Evolutionary conservation across 2,329 filamentous ascomycete genomes (phyloP), one percentile per base, ranked within the genome.

Genomic region (Botrytis tulipae): DNA sequence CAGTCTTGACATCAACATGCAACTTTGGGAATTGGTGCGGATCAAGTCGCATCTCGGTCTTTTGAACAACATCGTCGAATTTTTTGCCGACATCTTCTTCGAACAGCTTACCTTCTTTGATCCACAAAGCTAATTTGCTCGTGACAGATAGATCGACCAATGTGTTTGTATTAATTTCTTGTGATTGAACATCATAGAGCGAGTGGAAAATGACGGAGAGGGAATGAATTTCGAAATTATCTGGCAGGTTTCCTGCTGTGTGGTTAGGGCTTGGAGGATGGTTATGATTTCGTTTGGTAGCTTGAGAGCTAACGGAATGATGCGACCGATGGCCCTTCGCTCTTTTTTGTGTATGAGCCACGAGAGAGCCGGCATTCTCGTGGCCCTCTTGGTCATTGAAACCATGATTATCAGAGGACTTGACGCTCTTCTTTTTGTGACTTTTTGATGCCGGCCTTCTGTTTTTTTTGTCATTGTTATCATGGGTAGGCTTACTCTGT

Each of bases 271-370:
- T 97, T 42, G 90, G 83, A 82, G 90, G 85, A 82, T 86, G 78
- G 82, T 87, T 78, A 85, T 91, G 82, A 80, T 86, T 76, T 83
- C 90, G 88, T 78, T 91, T 89, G 44, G 46, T 59, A 62, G 88
- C 86, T 69, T 91, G 85, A n/a, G 91, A 92, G 78, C 89, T 90
- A 76, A 93, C 84, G 1, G 95, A 97, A 74, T 91, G 90, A 46
- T 91, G 94, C 0, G 92, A 83, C 76, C 92, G 92, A 84, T 98
- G 95, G 66, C 87, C 90, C n/a, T 97, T 98, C 1, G 91, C 82
- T 79, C 94, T 94, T 82, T 97, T 98, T 3, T 92, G 88, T 61
- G 90, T 90, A 14, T 82, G 81, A 61, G 84, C 82, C 54, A 86
- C 83, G 73, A 83, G 81, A 18, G 86, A 85, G 74, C 82, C 84